These are phyloP conservation scores for Alternaria sp. DNA, from an alignment of 2,329 filamentous ascomycete species.

Conservation along the genomic window DNA sequence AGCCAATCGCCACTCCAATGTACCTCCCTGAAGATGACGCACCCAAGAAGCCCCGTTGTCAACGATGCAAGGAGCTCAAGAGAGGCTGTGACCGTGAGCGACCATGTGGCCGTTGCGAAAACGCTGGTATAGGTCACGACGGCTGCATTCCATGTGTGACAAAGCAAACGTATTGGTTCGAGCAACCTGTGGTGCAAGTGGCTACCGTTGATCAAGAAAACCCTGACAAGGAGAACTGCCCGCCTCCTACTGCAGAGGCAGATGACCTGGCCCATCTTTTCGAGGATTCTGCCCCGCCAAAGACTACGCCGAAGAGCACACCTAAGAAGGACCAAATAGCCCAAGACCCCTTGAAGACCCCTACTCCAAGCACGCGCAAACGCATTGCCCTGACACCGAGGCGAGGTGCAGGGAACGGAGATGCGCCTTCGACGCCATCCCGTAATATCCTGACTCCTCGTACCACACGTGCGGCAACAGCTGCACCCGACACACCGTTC, in stretches of 20 bases:
- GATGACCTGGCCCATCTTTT: constrained; percentile 73
- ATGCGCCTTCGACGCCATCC: constrained; percentile 40
- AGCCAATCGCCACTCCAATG: constrained; percentile 10
- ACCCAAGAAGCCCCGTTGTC: constrained; percentile 34
- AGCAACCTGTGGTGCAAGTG: constrained; percentile 22
- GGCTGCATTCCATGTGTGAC: constrained; percentile 34
- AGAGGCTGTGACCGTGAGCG: constrained; percentile 38
- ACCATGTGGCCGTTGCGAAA: constrained; percentile 34
- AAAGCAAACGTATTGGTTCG: constrained; percentile 29
- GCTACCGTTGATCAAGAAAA: constrained; percentile 30
- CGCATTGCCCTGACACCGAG: constrained; percentile 49
- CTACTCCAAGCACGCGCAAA: constrained; percentile 52
- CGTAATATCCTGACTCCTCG: constrained; percentile 50
- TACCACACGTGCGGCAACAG: constrained; percentile 42
- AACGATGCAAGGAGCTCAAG: constrained; percentile 36
- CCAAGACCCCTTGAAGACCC: constrained; percentile 57
- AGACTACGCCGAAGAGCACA: constrained; percentile 65
- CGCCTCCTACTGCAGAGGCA: constrained; percentile 46
- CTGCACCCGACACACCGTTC: constrained; percentile 63
- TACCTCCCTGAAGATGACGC: constrained; percentile 21
- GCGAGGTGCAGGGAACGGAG: constrained; percentile 27
- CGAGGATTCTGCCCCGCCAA: constrained; percentile 67
- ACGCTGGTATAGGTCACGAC: constrained; percentile 31
- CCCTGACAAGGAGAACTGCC: constrained; percentile 67
- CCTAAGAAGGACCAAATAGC: constrained; percentile 68